Conservation (phyloP, 164 flowering plant species). For the Liquidambar formosana region DNA sequence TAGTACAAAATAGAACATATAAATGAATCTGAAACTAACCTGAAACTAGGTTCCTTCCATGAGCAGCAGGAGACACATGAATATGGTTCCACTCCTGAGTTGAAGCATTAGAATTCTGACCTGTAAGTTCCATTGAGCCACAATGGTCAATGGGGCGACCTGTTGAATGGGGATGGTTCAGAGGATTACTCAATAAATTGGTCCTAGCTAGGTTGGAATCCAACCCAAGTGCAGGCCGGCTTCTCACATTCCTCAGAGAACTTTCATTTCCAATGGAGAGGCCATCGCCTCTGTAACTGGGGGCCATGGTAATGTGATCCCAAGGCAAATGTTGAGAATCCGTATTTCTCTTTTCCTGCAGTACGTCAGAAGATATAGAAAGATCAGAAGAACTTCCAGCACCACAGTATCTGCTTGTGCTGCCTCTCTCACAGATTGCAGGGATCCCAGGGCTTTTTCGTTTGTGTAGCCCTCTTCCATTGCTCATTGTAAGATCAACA, state of each 20-base stretch:
- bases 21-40: constrained; percentile 23
- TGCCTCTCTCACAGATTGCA: constrained; percentile 44
- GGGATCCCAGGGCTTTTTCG: constrained; percentile 60
- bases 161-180: constrained; percentile 29
- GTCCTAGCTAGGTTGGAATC: constrained; percentile 40
- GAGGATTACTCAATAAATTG: constrained; percentile 35
- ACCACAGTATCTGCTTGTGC: constrained; percentile 35
- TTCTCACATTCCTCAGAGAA: constrained; percentile 68
- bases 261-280: constrained; percentile 46
- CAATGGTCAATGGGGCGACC: constrained; percentile 30
- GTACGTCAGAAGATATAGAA: constrained; percentile 30
- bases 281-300: constrained; percentile 35
- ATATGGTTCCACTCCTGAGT: constrained; percentile 42
- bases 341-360: constrained; percentile 43
- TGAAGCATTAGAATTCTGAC: constrained; percentile 27
- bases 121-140: constrained; percentile 30
- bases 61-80: constrained; percentile 34
- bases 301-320: constrained; percentile 28
- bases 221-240: constrained; percentile 47
- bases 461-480: constrained; percentile 52
- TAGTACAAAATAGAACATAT: background rate
- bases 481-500: constrained; percentile 35
- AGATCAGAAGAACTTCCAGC: constrained; percentile 42
- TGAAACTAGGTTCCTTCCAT: constrained; percentile 35
- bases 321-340: constrained; percentile 41